phyloP scores from a whole-genome alignment of 2,329 filamentous ascomycete species.

The Exophiala oligosperma region DNA sequence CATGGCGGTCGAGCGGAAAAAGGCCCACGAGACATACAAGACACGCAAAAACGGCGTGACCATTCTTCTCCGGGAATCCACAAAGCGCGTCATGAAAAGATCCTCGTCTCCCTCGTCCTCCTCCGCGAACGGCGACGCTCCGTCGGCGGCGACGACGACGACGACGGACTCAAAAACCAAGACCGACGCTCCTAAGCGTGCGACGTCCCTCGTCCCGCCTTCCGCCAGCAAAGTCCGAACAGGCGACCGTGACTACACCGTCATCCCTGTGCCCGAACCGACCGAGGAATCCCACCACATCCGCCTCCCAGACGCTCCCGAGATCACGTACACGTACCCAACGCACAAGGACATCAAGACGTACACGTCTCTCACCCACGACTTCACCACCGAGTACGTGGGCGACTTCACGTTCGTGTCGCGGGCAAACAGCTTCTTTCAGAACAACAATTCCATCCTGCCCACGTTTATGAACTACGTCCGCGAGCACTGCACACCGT shows the following conservation, averaged over 20 bases:
- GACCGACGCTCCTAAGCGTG: neutral
- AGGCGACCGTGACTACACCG: neutral
- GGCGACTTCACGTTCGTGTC: constrained; percentile 83
- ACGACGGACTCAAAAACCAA: too few relatives aligned
- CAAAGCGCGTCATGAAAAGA: constrained; percentile 55
- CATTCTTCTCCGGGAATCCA: constrained; percentile 83
- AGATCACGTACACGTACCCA: constrained; percentile 58
- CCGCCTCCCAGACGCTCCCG: constrained; percentile 46
- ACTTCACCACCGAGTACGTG: constrained; percentile 82
- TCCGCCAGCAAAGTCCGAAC: neutral
- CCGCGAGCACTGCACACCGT: constrained; percentile 65
- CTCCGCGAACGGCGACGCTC: constrained; percentile 23
- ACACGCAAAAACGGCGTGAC: constrained; percentile 82
- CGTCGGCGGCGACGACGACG: constrained; percentile 4
- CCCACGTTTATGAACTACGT: constrained; percentile 84
- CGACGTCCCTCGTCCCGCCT: neutral
- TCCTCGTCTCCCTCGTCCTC: constrained; percentile 12
- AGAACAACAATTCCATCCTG: constrained; percentile 99
- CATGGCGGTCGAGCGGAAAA: constrained; percentile 73
- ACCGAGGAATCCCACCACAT: neutral
- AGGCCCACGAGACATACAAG: constrained; percentile 68
- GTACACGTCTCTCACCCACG: constrained; percentile 84
- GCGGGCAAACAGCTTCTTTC: constrained; percentile 93
- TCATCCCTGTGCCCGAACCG: constrained; percentile 9
- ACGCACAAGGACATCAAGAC: constrained; percentile 75